Evolutionary conservation across 2,329 filamentous ascomycete genomes (phyloP).

Genomic region (Stachybotrys chartarum): DNA sequence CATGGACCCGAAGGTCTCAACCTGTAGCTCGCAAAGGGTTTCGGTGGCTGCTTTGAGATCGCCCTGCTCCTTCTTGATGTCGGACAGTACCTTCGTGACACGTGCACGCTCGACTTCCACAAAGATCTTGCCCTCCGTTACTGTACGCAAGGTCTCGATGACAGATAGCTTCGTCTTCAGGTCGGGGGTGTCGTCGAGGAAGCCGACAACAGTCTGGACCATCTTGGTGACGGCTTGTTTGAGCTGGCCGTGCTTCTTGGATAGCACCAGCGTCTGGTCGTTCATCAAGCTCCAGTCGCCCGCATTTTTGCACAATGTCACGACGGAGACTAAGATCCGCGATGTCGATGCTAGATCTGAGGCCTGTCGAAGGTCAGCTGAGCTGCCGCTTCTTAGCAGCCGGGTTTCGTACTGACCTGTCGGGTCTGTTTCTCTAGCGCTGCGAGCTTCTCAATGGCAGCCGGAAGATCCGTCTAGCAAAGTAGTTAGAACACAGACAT

Average conservation of each 20-base stretch:
- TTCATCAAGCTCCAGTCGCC: constrained; percentile 93
- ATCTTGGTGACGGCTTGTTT: constrained; percentile 99
- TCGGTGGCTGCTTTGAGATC: constrained; percentile 86
- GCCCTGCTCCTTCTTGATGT: constrained; percentile 95
- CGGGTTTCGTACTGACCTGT: constrained; percentile 54
- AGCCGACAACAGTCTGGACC: constrained; percentile 93
- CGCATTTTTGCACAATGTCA: constrained; percentile 88
- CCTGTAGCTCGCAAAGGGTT: constrained; percentile 93
- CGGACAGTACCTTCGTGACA: constrained; percentile 87
- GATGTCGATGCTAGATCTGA: constrained; percentile 96
- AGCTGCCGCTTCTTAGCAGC: constrained; percentile 3
- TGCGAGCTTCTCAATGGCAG: constrained; percentile 88
- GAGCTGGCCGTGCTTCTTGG: constrained; percentile 99
- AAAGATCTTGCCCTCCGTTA: constrained; percentile 99
- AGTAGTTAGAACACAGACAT: background rate
- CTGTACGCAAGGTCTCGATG: constrained; percentile 90
- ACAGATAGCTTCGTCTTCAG: constrained; percentile 84
- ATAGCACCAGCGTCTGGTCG: constrained; percentile 90
- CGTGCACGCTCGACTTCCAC: constrained; percentile 97
- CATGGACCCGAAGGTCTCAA: constrained; percentile 99
- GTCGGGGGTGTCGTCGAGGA: constrained; percentile 79
- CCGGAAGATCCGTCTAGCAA: constrained; percentile 65
- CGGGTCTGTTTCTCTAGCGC: constrained; percentile 92
- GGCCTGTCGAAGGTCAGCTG: constrained; percentile 47
- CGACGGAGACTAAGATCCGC: constrained; percentile 76